Evolutionary conservation across 768 basidiomycete species (phyloP), one percentile per base, ranked within the genome.

Genomic region (Suillus paluster): DNA sequence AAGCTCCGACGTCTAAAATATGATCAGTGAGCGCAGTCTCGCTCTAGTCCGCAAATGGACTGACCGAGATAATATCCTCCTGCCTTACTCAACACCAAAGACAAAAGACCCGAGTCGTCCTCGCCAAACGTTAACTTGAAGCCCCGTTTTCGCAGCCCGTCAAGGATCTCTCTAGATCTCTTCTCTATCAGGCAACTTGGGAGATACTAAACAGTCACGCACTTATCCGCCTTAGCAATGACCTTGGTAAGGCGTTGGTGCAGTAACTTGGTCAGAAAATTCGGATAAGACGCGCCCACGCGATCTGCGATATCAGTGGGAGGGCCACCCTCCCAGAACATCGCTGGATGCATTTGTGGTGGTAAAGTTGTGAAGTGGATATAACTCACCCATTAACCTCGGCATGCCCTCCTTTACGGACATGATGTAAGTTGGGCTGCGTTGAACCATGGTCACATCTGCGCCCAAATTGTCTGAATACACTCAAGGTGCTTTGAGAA

Each of bases 61-160:
- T 27, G 61, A 84, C 89, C 88, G 2, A 90, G 75, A 72, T 91
- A 91, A 71, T 87, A 91, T 7, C 90, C 88, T 27, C 88, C 88
- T 0, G 75, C 84, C 46, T 78, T 79, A 9, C 70, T 71, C 70
- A 79, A 84, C 15, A 81, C 82, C 21, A 84, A 71, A 46, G 82
- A 73, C 11, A 82, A 60, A 63, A 85, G 79, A 0, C 89, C 89
- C 1, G 82, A 75, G 21, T 77, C 83, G 7, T 85, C 81, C 38
- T 77, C 77, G 9, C 88, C 89, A 8, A 71, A 66, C 49, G 81
- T 84, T 14, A 79, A 67, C 60, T 80, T 81, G 77, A 90, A 92
- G 5, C 90, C 90, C 3, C 77, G 77, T 61, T 78, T 79, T 41
- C 79, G 73, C 17, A 92, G 78, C 8, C 80, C 86, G 4, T 88